Evolutionary conservation across 2,329 filamentous ascomycete species (phyloP).

Genomic region (Penicillium sp.): DNA sequence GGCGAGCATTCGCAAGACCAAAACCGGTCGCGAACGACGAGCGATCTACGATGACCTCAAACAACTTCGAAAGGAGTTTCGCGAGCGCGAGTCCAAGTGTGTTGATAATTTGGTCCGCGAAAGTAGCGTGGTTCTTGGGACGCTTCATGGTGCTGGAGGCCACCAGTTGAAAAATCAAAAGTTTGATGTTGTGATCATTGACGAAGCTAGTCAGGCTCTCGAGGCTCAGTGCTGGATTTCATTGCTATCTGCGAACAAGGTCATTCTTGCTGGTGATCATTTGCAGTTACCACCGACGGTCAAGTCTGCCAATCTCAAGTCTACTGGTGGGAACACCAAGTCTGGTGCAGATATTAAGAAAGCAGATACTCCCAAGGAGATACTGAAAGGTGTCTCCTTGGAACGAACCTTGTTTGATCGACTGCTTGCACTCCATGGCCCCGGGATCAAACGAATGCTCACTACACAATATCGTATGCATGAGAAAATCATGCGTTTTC

Average conservation of each 20-base stretch:
- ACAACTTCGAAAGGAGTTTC: conserved; percentile 79
- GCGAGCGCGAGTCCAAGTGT: conserved; percentile 75
- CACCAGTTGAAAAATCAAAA: conserved; percentile 70
- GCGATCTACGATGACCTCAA: conserved; percentile 81
- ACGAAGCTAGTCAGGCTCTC: conserved; percentile 91
- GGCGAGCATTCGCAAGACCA: conserved; percentile 78
- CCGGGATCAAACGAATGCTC: conserved; percentile 83
- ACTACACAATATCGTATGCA: conserved; percentile 99
- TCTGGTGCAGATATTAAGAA: conserved; percentile 30
- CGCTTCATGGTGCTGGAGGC: conserved; percentile 84
- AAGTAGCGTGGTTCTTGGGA: conserved; percentile 85
- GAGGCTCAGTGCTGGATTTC: conserved; percentile 98
- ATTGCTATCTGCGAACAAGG: conserved; percentile 69
- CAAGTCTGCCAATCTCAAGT: conserved; percentile 58
- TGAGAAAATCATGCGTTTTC: conserved; percentile 89
- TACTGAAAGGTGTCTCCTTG: conserved; percentile 55
- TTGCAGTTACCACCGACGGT: conserved; percentile 91
- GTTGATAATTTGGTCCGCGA: conserved; percentile 66
- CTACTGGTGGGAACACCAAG: conserved; percentile 42
- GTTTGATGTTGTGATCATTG: conserved; percentile 92
- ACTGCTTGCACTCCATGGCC: conserved; percentile 72
- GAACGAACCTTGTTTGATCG: conserved; percentile 93
- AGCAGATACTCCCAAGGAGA: conserved; percentile 30
- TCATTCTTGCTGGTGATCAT: conserved; percentile 89
- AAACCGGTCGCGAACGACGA: conserved; percentile 69